Evolutionary conservation across 495 filamentous ascomycete genomes (phyloP).

Genomic region (Echria macrotheca): DNA sequence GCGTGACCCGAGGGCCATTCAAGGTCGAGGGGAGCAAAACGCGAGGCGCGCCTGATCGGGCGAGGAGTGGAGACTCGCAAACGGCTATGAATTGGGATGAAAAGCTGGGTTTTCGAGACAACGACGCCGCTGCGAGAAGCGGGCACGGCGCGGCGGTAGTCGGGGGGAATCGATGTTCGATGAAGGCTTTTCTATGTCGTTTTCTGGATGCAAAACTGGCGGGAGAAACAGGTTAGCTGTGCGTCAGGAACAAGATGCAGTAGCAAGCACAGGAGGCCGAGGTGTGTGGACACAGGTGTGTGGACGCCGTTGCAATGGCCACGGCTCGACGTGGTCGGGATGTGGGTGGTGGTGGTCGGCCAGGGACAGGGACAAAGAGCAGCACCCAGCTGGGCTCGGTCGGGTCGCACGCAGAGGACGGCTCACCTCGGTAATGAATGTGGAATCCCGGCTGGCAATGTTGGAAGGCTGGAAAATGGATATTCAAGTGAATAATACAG

Average conservation of each 20-base stretch:
- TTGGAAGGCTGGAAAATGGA: slow-evolving; percentile 22
- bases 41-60: neutral
- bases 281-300: too few relatives aligned
- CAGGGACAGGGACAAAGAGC: neutral
- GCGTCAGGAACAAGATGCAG: neutral
- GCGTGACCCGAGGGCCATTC: slow-evolving; percentile 27
- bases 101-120: too few relatives aligned
- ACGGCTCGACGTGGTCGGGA: neutral
- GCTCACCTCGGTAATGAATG: slow-evolving; percentile 25
- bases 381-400: too few relatives aligned
- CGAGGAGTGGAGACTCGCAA: neutral
- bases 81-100: too few relatives aligned
- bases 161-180: slow-evolving; percentile 13
- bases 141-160: neutral
- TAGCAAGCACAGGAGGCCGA: neutral
- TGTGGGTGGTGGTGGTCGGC: neutral
- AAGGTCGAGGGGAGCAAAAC: slow-evolving; percentile 12
- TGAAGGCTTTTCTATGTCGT: slow-evolving; percentile 16
- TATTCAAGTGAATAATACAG: slow-evolving; percentile 29
- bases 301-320: neutral
- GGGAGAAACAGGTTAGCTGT: neutral
- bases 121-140: neutral
- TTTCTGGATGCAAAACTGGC: slow-evolving; percentile 15
- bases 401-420: too few relatives aligned
- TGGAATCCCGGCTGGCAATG: slow-evolving; percentile 24